Evolutionary conservation across 169 alveolate genomes (phyloP).

Genomic region (Eimeria mitis): DNA sequence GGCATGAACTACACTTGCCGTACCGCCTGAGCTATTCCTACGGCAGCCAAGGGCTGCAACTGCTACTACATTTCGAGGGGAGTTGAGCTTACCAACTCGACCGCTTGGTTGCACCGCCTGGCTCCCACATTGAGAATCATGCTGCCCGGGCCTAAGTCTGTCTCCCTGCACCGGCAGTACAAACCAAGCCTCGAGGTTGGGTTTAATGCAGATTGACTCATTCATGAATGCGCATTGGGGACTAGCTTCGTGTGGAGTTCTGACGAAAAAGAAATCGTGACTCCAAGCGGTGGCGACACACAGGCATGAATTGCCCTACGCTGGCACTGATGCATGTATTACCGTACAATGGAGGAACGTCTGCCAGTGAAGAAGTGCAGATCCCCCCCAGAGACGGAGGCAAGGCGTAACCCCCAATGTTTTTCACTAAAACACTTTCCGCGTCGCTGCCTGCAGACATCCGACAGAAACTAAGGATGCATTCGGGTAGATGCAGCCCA

Average conservation of each 20-base stretch:
- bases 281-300: neutral
- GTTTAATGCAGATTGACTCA: neutral
- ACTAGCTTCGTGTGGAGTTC: neutral
- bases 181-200: neutral
- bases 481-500: neutral
- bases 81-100: conserved; percentile 27
- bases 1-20: neutral
- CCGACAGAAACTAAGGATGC: neutral
- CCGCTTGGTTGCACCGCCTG: conserved; percentile 62
- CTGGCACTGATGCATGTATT: neutral
- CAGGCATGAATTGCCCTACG: neutral
- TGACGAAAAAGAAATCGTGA: neutral
- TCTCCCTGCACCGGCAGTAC: conserved; percentile 33
- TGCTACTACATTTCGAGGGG: neutral
- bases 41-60: neutral
- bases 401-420: conserved; percentile 58
- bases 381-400: conserved; percentile 75
- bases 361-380: conserved; percentile 62
- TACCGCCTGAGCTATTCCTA: neutral
- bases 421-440: conserved; percentile 28
- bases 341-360: conserved; percentile 57
- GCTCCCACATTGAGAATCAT: conserved; percentile 53
- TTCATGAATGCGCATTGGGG: neutral
- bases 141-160: conserved; percentile 71
- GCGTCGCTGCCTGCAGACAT: conserved; percentile 49